Evolutionary conservation across 441 rosid genomes (phyloP).

Genomic region (Corymbia citriodora): DNA sequence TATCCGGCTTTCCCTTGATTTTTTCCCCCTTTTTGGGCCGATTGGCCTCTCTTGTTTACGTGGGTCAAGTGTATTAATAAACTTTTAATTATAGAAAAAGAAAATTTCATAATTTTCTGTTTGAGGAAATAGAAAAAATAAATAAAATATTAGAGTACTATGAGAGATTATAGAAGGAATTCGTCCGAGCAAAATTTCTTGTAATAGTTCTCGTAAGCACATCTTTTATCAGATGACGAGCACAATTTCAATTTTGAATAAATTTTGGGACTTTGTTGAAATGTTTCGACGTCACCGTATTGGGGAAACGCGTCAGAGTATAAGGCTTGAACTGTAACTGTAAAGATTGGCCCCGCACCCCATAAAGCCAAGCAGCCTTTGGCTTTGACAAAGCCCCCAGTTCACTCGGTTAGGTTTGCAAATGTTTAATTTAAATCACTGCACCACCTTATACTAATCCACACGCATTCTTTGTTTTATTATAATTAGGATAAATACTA

Average conservation of each 20-base stretch:
- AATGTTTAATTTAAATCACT: neutral
- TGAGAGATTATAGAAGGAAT: no score
- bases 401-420: accelerated
- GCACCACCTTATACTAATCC: neutral
- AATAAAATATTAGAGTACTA: no score
- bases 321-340: neutral
- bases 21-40: no score
- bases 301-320: neutral
- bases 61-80: no score
- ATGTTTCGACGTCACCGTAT: neutral
- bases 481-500: accelerated
- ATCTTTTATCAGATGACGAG: neutral
- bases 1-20: no score
- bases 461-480: no score
- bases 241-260: neutral
- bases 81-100: no score
- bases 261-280: neutral
- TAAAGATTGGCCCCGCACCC: neutral
- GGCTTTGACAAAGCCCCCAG: neutral
- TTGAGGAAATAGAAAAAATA: no score
- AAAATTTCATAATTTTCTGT: no score
- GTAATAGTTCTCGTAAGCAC: neutral
- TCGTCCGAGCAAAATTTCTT: neutral
- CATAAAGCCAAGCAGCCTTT: neutral
- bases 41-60: no score